phyloP scores from a whole-genome alignment of 2,329 filamentous ascomycete genomes.

The Aureobasidium mangrovei region DNA sequence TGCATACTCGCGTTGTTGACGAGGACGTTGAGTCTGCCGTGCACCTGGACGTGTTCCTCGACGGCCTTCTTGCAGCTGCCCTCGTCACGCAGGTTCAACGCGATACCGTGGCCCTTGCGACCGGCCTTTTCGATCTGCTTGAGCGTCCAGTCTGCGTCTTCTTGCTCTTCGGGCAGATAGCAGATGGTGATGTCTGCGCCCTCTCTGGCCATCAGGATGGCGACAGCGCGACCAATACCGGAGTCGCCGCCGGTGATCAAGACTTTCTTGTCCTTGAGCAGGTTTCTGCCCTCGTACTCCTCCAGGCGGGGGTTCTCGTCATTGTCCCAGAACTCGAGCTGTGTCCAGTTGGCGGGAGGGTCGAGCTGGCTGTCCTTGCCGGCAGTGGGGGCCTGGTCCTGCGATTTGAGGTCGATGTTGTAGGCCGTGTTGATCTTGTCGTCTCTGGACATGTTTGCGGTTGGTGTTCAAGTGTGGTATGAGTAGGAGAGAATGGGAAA shows the following conservation, averaged over 20 bases:
- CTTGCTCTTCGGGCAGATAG: constrained; percentile 47
- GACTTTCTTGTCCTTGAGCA: constrained; percentile 25
- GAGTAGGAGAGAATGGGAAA: neutral
- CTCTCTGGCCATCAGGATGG: constrained; percentile 49
- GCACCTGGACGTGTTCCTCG: constrained; percentile 44
- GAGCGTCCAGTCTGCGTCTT: constrained; percentile 49
- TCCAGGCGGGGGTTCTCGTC: constrained; percentile 25
- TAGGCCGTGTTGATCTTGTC: constrained; percentile 21
- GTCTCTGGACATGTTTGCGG: constrained; percentile 15
- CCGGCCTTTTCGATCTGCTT: constrained; percentile 44
- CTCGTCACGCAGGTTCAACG: constrained; percentile 42
- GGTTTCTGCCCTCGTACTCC: constrained; percentile 24
- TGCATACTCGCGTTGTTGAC: constrained; percentile 54
- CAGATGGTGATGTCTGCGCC: constrained; percentile 49
- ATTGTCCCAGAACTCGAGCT: constrained; percentile 26
- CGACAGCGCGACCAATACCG: constrained; percentile 45
- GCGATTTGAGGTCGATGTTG: constrained; percentile 20
- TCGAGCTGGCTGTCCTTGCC: constrained; percentile 24
- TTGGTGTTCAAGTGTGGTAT: neutral
- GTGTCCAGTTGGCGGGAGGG: constrained; percentile 25
- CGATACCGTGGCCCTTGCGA: constrained; percentile 38
- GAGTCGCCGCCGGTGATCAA: constrained; percentile 21
- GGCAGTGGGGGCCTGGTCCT: constrained; percentile 23
- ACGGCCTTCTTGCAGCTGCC: constrained; percentile 44
- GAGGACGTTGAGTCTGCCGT: constrained; percentile 36